Base-by-base conservation (phyloP, 768 basidiomycete species). In the Tulasnella sp. region DNA sequence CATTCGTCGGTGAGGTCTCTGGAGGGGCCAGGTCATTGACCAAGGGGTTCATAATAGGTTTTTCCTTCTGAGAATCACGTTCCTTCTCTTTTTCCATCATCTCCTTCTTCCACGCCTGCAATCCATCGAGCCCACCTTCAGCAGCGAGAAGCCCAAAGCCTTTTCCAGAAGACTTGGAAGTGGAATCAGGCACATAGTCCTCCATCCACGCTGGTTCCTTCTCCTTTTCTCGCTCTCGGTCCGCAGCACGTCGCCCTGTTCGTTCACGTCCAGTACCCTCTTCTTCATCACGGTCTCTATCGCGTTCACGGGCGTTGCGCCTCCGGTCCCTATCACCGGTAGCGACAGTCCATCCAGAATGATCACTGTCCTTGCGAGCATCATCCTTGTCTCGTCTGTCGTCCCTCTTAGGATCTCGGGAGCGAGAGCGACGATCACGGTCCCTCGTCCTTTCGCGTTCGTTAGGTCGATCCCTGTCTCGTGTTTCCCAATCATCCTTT, bases 151-250 rank as follows among this genome's bases (percentile, higher is more conserved):
- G 75, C 15, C 83, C 81, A 47, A 84, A 78, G 12, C 80, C 82
- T 41, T 69, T 67, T 28, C 49, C 49, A 42, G 37, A 22, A 7
- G 24, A 24, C 20, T 39, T 66, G 67, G 15, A 76, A 63, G 20
- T 71, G 72, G 20, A 51, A 37, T 45, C 67, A 71, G 10, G 84
- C 54, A 87, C 73, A 61, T 86, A 87, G 16, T 83, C 78, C 57
- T 88, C 87, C 86, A 90, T 90, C 86, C 86, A 90, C 15, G 86
- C 86, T 20, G 86, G 87, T 61, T 89, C 87, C 59, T 83, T 86
- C 24, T 53, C 44, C 48, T 67, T 69, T n/a, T 70, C 57, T 79
- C 78, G 45, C 67, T 73, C 74, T 42, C 64, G 55, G 48, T 74
- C 71, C 45, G 58, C 61, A 19, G 67, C 68, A 13, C 69, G 66